Percentiles rank a stretch among this genome's conserved stretches.
phyloP scores from a whole-genome alignment of 108 stramenopile genomes.

The Pseudonitzschia multiseries region DNA sequence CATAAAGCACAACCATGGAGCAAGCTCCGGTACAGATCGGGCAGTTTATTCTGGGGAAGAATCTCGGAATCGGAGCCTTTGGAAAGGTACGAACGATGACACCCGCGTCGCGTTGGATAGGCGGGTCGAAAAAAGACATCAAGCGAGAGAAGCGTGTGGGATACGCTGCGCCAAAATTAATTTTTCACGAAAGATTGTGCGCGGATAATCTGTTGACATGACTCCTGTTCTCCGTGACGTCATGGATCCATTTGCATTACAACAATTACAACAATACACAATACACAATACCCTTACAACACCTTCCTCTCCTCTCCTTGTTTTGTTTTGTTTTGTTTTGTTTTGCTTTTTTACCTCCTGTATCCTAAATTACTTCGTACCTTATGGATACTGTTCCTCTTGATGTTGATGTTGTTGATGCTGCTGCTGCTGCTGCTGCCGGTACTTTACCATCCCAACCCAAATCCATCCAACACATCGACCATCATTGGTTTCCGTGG shows the following conservation, averaged over 20 bases:
- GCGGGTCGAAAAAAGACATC: neutral
- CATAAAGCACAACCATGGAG: constrained; percentile 60
- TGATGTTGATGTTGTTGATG: neutral
- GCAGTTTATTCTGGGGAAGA: constrained; percentile 97
- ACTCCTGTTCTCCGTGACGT: constrained; percentile 30
- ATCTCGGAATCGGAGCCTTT: constrained; percentile 99
- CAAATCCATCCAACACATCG: neutral
- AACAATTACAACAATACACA: neutral
- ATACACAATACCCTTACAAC: neutral
- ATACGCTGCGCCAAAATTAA: constrained; percentile 5
- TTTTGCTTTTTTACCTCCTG: constrained; percentile 10
- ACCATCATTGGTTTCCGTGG: too few species aligned
- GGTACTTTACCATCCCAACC: neutral
- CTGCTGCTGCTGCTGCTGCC: neutral
- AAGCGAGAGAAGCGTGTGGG: neutral
- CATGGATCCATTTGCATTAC: constrained; percentile 13
- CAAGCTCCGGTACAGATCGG: constrained; percentile 94
- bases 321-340: neutral
- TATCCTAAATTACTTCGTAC: constrained; percentile 3
- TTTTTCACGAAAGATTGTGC: constrained; percentile 17
- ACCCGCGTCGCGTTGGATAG: neutral
- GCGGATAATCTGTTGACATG: constrained; percentile 24
- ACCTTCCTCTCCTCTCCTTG: constrained; percentile 3
- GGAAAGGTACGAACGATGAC: constrained; percentile 83
- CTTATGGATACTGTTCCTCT: neutral